These are phyloP conservation scores for Pythium oligandrum DNA, from an alignment of 352 stramenopile species.

Conservation along the genomic window DNA sequence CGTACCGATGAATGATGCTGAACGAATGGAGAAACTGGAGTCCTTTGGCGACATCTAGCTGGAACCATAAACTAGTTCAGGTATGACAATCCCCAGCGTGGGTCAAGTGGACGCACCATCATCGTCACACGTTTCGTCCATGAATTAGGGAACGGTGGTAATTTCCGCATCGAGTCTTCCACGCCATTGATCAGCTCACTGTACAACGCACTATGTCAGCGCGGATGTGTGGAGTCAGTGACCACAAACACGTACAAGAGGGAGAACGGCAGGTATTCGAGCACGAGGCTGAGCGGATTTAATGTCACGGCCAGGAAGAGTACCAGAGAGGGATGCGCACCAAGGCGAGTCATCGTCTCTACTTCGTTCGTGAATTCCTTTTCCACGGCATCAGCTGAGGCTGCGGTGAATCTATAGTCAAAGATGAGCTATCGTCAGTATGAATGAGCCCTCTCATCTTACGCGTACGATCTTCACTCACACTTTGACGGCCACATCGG, in stretches of 20 bases:
- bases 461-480: constrained; percentile 19
- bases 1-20: constrained; percentile 71
- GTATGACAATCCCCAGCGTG: background rate
- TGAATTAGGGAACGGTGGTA: constrained; percentile 58
- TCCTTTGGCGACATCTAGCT: constrained; percentile 65
- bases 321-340: constrained; percentile 64
- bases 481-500: constrained; percentile 73
- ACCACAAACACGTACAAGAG: constrained; percentile 49
- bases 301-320: constrained; percentile 59
- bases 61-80: background rate
- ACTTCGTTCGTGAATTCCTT: constrained; percentile 80
- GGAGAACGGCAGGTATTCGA: constrained; percentile 76
- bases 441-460: too few species aligned
- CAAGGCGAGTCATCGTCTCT: constrained; percentile 55
- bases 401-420: constrained; percentile 43
- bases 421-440: too few species aligned
- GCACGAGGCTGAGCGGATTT: constrained; percentile 55
- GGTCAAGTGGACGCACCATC: constrained; percentile 39
- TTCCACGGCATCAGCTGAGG: constrained; percentile 26
- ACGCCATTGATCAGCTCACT: constrained; percentile 77
- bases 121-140: constrained; percentile 78
- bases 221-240: background rate
- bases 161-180: constrained; percentile 40
- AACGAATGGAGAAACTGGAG: constrained; percentile 80
- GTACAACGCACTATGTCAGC: background rate